These are phyloP conservation scores for Diplotaxis tenuifolia DNA, from an alignment of 345 rosid genomes.

Conservation along the genomic window DNA sequence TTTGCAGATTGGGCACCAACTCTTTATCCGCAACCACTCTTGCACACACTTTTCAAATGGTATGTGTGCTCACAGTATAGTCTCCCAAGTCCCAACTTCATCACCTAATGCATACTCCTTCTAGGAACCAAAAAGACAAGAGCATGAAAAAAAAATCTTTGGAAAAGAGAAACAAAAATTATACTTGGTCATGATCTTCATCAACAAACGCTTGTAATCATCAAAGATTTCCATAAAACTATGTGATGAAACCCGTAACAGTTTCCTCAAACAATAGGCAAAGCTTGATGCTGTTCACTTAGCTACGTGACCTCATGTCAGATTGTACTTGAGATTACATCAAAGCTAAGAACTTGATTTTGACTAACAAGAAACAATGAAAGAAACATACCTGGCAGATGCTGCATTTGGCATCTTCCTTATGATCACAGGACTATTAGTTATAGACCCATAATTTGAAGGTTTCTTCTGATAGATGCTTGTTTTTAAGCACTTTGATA, in stretches of 20 bases:
- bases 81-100: constrained; percentile 77
- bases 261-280: constrained; percentile 1
- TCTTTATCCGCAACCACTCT: constrained; percentile 87
- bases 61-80: constrained; percentile 73
- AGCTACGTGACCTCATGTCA: not conserved
- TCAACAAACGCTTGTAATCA: not conserved
- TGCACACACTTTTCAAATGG: constrained; percentile 64
- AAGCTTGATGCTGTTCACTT: constrained; percentile 9
- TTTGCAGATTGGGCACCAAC: constrained; percentile 96
- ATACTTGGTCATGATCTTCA: not conserved
- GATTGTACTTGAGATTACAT: not conserved
- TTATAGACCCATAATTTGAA: constrained; percentile 32
- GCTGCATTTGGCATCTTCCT: constrained; percentile 72
- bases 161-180: not conserved
- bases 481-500: constrained; percentile 62
- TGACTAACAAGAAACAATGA: constrained; percentile 10
- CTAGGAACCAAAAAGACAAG: constrained; percentile 42
- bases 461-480: constrained; percentile 46
- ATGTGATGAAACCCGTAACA: not conserved
- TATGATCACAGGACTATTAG: constrained; percentile 24
- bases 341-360: too few relatives aligned
- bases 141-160: not conserved
- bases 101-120: constrained; percentile 78
- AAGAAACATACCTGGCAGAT: constrained; percentile 72
- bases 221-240: not conserved